Percentiles rank a stretch among this genome's conserved stretches.
Conservation (phyloP, 495 filamentous ascomycete species). For the Wilcoxina mikolae region DNA sequence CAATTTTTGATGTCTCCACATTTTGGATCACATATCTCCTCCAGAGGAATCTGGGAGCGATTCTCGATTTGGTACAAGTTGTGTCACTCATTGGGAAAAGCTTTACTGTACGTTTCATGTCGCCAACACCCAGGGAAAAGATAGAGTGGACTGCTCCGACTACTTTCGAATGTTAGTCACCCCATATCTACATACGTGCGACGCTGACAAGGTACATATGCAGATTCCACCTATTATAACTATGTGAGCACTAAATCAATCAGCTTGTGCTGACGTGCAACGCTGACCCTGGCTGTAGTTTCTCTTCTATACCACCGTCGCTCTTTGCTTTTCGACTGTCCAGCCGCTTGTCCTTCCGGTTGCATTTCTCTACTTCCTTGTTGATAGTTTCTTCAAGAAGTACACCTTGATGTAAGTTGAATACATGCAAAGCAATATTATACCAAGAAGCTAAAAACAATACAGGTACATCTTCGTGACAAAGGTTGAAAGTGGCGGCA, state of each 20-base stretch:
- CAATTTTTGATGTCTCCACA: conserved; percentile 61
- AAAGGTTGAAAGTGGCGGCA: conserved; percentile 89
- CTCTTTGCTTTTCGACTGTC: conserved; percentile 68
- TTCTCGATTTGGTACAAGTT: conserved; percentile 75
- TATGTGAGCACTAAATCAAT: conserved; percentile 32
- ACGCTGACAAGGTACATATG: too few relatives aligned
- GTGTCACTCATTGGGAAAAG: conserved; percentile 66
- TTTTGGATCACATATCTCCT: conserved; percentile 93
- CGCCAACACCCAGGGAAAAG: conserved; percentile 77
- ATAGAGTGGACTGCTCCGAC: conserved; percentile 91
- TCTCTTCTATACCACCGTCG: conserved; percentile 82
- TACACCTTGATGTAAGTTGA: conserved; percentile 61
- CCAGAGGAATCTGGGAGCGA: conserved; percentile 81
- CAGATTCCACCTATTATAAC: conserved; percentile 93
- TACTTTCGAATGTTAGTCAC: too few relatives aligned
- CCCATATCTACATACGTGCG: too few relatives aligned
- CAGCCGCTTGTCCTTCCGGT: conserved; percentile 87
- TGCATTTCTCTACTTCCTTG: conserved; percentile 72
- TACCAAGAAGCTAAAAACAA: too few relatives aligned
- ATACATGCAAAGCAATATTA: too few relatives aligned
- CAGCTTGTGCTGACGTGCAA: neutral
- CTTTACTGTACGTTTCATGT: conserved; percentile 65
- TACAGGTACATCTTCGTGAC: conserved; percentile 68
- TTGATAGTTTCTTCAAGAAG: conserved; percentile 86
- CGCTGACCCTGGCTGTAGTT: conserved; percentile 40